Percentiles rank a stretch among this genome's conserved stretches.
Evolutionary conservation across 495 filamentous ascomycete genomes (phyloP).

Genomic region (Choiromyces venosus): DNA sequence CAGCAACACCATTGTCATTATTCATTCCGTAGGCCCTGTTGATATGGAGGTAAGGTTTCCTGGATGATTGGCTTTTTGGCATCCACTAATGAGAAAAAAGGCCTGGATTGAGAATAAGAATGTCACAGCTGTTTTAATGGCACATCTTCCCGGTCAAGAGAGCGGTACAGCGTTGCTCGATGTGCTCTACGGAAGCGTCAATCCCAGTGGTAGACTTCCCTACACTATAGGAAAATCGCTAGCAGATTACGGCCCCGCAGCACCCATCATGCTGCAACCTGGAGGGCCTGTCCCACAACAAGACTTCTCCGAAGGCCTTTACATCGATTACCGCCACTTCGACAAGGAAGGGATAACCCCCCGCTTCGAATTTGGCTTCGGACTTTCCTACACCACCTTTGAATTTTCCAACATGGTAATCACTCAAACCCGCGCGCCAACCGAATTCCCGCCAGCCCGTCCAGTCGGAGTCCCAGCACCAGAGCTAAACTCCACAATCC

Average conservation of each 20-base stretch:
- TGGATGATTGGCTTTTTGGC: background rate
- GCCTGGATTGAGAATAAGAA: conserved; percentile 70
- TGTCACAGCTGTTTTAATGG: conserved; percentile 76
- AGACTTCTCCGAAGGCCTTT: conserved; percentile 74
- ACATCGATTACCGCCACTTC: conserved; percentile 88
- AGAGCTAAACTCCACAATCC: conserved; percentile 57
- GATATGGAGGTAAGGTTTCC: conserved; percentile 58
- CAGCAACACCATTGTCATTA: conserved; percentile 67
- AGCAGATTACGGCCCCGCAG: conserved; percentile 75
- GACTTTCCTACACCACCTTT: conserved; percentile 76
- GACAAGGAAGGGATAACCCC: conserved; percentile 65
- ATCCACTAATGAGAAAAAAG: background rate
- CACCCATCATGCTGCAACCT: conserved; percentile 66
- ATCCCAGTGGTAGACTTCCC: conserved; percentile 80
- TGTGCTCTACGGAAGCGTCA: conserved; percentile 75
- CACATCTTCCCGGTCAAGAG: conserved; percentile 85
- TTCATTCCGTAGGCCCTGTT: conserved; percentile 89
- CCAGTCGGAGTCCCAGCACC: conserved; percentile 55
- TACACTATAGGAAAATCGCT: conserved; percentile 82
- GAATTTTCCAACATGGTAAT: conserved; percentile 55
- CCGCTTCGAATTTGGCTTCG: conserved; percentile 72
- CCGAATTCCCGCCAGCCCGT: conserved; percentile 56
- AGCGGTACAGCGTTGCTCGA: conserved; percentile 80
- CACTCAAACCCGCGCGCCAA: conserved; percentile 51
- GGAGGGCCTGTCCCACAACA: conserved; percentile 75